These are phyloP conservation scores for Beauveria scarabaeidicola DNA, from an alignment of 2,329 filamentous ascomycete species.

Conservation along the genomic window DNA sequence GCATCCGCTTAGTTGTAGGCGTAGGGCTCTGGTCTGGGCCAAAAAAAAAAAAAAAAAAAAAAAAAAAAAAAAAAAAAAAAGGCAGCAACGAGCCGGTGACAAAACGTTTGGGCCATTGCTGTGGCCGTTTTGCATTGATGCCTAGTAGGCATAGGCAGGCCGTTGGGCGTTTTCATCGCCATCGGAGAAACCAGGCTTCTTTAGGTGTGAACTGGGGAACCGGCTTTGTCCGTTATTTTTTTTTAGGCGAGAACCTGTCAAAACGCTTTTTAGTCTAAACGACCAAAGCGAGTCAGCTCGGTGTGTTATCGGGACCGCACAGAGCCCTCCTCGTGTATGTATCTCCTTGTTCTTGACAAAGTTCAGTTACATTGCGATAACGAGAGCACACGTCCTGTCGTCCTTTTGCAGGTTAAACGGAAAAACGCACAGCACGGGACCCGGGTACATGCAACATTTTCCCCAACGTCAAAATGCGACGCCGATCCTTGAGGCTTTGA, in stretches of 20 bases:
- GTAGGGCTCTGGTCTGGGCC: no score
- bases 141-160: neutral
- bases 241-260: neutral
- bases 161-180: neutral
- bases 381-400: no score
- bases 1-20: no score
- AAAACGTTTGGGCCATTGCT: neutral
- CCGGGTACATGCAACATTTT: neutral
- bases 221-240: constrained; percentile 12
- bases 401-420: neutral
- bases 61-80: no score
- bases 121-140: neutral
- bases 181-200: constrained; percentile 1
- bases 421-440: no score
- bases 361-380: neutral
- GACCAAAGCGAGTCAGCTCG: neutral
- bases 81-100: neutral
- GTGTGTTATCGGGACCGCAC: neutral
- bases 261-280: neutral
- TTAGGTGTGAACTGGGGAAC: neutral
- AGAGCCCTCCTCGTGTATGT: neutral
- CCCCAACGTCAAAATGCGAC: neutral
- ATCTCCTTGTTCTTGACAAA: neutral
- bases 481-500: neutral
- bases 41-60: no score